A percentile compares a stretch with the other conserved stretches of the same genome.
phyloP scores from a whole-genome alignment of 108 stramenopile genomes.

The Conticribra guillardii region DNA sequence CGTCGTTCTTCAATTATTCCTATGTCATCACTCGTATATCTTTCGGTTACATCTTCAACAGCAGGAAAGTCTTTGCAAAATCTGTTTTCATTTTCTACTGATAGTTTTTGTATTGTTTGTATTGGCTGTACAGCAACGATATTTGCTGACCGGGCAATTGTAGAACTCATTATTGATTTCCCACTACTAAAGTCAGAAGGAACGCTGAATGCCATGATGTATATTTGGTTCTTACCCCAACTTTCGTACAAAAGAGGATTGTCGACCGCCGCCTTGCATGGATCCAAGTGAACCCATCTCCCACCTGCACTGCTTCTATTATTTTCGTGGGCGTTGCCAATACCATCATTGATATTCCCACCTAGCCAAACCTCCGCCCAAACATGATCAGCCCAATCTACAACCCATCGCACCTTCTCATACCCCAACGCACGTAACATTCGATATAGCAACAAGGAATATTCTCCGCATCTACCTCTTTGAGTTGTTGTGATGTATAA shows the following conservation, averaged over 20 bases:
- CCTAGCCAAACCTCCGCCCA: constrained; percentile 60
- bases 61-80: not conserved
- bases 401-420: constrained; percentile 61
- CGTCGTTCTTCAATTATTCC: not conserved
- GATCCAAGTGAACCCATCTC: constrained; percentile 74
- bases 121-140: too few relatives aligned
- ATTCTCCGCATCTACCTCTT: constrained; percentile 70
- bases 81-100: not conserved
- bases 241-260: constrained; percentile 62
- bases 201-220: constrained; percentile 63
- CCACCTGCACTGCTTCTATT: not conserved
- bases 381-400: constrained; percentile 79
- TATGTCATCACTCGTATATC: constrained; percentile 4
- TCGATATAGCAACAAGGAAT: constrained; percentile 64
- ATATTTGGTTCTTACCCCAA: constrained; percentile 78
- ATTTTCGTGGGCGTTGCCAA: not conserved
- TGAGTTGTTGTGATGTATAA: constrained; percentile 41
- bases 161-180: not conserved
- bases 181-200: constrained; percentile 20
- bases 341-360: constrained; percentile 7
- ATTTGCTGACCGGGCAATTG: not conserved
- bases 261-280: constrained; percentile 74
- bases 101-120: too few relatives aligned
- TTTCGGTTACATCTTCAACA: constrained; percentile 14
- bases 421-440: constrained; percentile 58